Evolutionary conservation across 2,329 filamentous ascomycete species (phyloP), one percentile per base, ranked within the genome.

Genomic region (Verticillium isaacii): DNA sequence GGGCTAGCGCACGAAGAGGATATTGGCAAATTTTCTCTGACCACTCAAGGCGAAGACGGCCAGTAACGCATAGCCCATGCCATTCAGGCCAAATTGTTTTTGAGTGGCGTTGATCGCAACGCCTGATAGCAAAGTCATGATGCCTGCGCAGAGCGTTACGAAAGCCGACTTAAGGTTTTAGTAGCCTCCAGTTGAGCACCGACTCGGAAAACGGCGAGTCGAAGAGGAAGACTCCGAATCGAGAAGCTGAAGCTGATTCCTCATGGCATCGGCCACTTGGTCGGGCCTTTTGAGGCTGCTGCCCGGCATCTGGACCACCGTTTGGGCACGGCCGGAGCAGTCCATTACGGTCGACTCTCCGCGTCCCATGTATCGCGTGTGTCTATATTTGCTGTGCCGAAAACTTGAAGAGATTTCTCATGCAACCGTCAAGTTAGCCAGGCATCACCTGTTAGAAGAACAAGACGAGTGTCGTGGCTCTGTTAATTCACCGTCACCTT

Each of bases 21-120:
- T 45, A 58, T 71, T 71, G 19, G 71, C 70, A 6, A 74, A 60
- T 65, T 75, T 75, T 63, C 68, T 71, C 64, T 72, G 71, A 17
- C 65, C 67, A 60, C 74, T 74, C 59, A 36, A 8, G 61, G 37
- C 60, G 62, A 62, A 2, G 66, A 65, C 2, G 66, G 66, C 36
- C 15, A 83, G 70, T 2, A 79, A 72, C 3, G 80, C 77, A 59
- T 82, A 79, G 17, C 80, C 79, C 32, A 83, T 65, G 66, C 82
- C 77, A 61, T 83, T 84, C 1, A 74, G 79, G 1, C 76, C 79
- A 62, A 82, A 80, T 61, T 82, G 76, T 6, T 77, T 64, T 65
- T 84, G 81, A 61, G 80, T 82, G 19, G 79, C 79, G 17, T 82
- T 76, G 19, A 68, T 66, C 1, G 77, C 80, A 17, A 76, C 64